Base-by-base conservation (phyloP, 371 early-diverging fungal genomes). In the Pancytospora philotis region DNA sequence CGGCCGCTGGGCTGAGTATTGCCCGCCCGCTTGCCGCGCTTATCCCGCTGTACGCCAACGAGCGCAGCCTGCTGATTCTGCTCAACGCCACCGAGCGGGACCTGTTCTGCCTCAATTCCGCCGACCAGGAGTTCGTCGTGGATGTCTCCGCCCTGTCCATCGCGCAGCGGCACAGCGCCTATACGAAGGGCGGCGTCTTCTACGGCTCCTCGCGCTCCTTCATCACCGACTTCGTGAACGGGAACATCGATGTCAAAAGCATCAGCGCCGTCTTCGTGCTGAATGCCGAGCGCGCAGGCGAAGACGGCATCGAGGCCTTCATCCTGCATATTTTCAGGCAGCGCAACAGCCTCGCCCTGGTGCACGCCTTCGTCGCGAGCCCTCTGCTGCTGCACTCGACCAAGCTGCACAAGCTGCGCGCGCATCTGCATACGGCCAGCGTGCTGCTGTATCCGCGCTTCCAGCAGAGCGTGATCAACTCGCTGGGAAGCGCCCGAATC, bases 141-240 rank as follows among this genome's bases (percentile, higher is more conserved):
- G 51, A 69, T 16, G n/a, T 70, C 31, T 35, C 57, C 37, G 35
- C 34, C 10, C 8, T 30, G 8, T 39, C 30, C 36, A 66, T 37
- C 13, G 22, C 8, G 30, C 48, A 53, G 0, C 56, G 70, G 45
- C 61, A 53, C 30, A 41, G 69, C 30, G 38, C 38, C 13, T 73
- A 77, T 67, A 28, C 31, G 10, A 72, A 78, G 32, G 91, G 96
- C 51, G 96, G 96, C 3, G 83, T 94, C 1, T 81, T 93, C 64
- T 84, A 89, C 2, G 83, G 88, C 30, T 90, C 93, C 0, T 86
- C 92, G 19, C 84, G 91, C 35, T 89, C 92, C 45, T 79, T 95
- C 30, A 86, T 91, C n/a, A 90, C 92, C 37, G 96, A 95, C 77
- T 81, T 95, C 81, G 78, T 95, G 34, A 86, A 87, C 64, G 82